A percentile compares a stretch with the other conserved stretches of the same genome.
Conservation (phyloP, 306 rosid genomes). For the Neltuma alba region DNA sequence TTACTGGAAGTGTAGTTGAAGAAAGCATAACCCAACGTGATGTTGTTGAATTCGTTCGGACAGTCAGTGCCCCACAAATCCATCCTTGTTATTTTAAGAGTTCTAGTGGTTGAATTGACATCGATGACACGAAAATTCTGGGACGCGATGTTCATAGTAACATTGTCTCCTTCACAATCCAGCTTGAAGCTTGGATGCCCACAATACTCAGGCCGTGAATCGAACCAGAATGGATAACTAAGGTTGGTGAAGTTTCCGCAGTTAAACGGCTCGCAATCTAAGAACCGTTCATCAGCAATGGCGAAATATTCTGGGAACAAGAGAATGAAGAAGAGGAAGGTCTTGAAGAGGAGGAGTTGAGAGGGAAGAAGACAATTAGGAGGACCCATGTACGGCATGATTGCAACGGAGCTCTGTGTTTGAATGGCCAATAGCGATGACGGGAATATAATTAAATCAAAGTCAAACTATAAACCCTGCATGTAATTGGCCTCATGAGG, state of each 20-base stretch:
- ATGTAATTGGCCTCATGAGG: background rate
- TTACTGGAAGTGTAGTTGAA: constrained; percentile 36
- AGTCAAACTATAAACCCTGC: background rate
- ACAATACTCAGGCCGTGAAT: constrained; percentile 31
- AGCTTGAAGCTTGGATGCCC: constrained; percentile 46
- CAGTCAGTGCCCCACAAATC: constrained; percentile 42
- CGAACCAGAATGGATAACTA: constrained; percentile 51
- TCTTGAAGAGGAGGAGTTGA: background rate
- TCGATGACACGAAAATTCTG: constrained; percentile 34
- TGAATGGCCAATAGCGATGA: constrained; percentile 10
- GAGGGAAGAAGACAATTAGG: background rate
- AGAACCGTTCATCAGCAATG: constrained; percentile 24
- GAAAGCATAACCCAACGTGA: constrained; percentile 25
- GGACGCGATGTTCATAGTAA: constrained; percentile 24
- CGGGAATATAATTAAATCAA: background rate
- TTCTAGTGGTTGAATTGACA: background rate
- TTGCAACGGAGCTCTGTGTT: background rate
- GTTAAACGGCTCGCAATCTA: constrained; percentile 34
- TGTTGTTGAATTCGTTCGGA: background rate
- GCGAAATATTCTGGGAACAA: constrained; percentile 10
- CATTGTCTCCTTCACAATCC: background rate
- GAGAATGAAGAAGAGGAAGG: constrained; percentile 6
- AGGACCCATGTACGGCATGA: background rate
- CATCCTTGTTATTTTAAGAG: constrained; percentile 37
- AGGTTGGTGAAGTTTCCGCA: constrained; percentile 41